phyloP scores from a whole-genome alignment of 805 yeast genomes.

The Scheffersomyces coipomensis region DNA sequence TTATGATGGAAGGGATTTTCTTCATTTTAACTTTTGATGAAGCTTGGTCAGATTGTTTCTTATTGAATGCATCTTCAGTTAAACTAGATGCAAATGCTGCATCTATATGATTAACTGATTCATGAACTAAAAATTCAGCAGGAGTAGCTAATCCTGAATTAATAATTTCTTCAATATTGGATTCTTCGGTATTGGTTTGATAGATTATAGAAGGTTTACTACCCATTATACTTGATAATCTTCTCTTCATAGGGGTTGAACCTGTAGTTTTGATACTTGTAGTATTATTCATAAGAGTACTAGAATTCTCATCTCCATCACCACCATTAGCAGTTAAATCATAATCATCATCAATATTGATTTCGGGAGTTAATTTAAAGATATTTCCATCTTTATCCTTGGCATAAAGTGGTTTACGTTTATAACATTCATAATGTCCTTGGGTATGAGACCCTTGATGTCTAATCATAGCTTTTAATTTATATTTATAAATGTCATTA shows the following conservation, averaged over 20 bases:
- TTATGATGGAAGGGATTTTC: slow-evolving; percentile 53
- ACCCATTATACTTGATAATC: slow-evolving; percentile 33
- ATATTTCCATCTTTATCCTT: slow-evolving; percentile 42
- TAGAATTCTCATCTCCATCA: neutral
- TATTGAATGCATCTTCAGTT: slow-evolving; percentile 3
- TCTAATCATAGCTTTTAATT: slow-evolving; percentile 68
- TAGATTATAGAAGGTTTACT: slow-evolving; percentile 37
- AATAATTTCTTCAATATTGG: slow-evolving; percentile 36
- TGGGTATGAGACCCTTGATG: slow-evolving; percentile 86
- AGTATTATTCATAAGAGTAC: neutral
- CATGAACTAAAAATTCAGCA: slow-evolving; percentile 37
- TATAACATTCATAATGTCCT: slow-evolving; percentile 91
- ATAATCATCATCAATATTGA: slow-evolving; percentile 20
- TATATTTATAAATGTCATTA: slow-evolving; percentile 47
- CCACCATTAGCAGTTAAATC: slow-evolving; percentile 4
- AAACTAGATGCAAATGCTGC: slow-evolving; percentile 22
- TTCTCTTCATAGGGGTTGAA: neutral
- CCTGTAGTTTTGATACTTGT: neutral
- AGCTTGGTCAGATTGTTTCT: slow-evolving; percentile 1
- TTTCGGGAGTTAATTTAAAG: slow-evolving; percentile 41
- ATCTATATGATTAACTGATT: slow-evolving; percentile 12
- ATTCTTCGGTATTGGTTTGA: slow-evolving; percentile 37
- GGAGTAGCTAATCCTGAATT: slow-evolving; percentile 41
- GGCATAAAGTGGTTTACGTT: slow-evolving; percentile 65
- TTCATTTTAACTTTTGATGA: slow-evolving; percentile 37